These are phyloP conservation scores for Nicotiana attenuata DNA, from an alignment of 257 asterid species.

Conservation along the genomic window DNA sequence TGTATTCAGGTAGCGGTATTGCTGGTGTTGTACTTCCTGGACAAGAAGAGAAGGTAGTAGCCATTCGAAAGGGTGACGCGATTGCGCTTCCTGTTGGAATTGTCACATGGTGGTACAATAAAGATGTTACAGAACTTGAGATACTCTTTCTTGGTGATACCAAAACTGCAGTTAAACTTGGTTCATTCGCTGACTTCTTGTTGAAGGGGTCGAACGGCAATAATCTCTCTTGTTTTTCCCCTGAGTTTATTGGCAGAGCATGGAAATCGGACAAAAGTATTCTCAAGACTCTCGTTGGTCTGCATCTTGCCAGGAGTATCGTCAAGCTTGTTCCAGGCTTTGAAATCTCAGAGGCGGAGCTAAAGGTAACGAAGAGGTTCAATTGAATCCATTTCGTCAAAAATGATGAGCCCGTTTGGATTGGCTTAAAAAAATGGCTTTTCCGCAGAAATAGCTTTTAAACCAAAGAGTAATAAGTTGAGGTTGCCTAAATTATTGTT, in stretches of 20 bases:
- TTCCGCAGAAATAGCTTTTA: too few species aligned
- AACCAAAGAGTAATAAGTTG: too few species aligned
- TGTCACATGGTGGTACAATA: constrained; percentile 80
- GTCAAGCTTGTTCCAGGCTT: constrained; percentile 38
- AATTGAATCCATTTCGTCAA: too few species aligned
- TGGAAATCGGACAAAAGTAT: constrained; percentile 49
- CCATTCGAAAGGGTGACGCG: constrained; percentile 80
- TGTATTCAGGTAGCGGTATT: constrained; percentile 55
- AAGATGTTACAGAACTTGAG: constrained; percentile 52
- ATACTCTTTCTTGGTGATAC: constrained; percentile 71
- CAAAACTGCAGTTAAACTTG: constrained; percentile 49
- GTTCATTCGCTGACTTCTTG: constrained; percentile 53
- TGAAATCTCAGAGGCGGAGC: constrained; percentile 6
- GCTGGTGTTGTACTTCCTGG: constrained; percentile 75
- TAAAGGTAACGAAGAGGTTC: too few species aligned
- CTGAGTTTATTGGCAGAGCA: constrained; percentile 58
- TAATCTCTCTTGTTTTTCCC: constrained; percentile 59
- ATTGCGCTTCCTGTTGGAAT: constrained; percentile 79
- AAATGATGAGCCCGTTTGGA: too few species aligned
- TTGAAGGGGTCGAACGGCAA: constrained; percentile 43
- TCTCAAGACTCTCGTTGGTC: constrained; percentile 44
- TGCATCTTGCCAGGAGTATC: constrained; percentile 39
- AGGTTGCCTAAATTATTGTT: too few species aligned
- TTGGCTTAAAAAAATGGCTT: too few species aligned
- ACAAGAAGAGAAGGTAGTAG: constrained; percentile 69